Percentiles rank a stretch among this genome's conserved stretches.
Conservation (phyloP, 2,329 filamentous ascomycete species). For the Colletotrichum sp. region DNA sequence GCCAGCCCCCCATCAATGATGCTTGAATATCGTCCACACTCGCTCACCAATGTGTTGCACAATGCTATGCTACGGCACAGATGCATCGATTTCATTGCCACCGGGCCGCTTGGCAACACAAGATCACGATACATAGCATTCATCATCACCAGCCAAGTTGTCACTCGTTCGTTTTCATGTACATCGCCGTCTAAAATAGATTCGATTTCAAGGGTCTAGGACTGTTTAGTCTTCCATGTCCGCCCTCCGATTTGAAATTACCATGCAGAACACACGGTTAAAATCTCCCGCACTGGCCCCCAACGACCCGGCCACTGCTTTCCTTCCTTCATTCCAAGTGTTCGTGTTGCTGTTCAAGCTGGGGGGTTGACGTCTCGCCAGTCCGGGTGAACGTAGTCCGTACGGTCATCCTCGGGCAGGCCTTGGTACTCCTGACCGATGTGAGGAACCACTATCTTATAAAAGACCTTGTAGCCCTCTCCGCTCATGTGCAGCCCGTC, state of each 20-base stretch:
- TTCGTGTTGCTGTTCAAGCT: neutral
- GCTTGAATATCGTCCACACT: neutral
- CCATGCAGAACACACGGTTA: neutral
- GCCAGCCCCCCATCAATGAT: neutral
- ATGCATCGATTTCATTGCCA: neutral
- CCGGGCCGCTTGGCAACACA: neutral
- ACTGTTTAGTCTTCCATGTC: neutral
- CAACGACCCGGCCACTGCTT: neutral
- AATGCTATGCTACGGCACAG: neutral
- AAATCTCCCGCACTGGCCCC: neutral
- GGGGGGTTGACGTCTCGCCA: slow-evolving; percentile 41
- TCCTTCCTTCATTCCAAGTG: neutral
- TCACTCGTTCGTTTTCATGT: neutral
- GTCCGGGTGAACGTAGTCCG: slow-evolving; percentile 51
- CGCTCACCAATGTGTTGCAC: neutral
- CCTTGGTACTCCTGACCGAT: slow-evolving; percentile 49
- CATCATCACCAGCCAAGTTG: neutral
- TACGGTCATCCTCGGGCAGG: slow-evolving; percentile 37
- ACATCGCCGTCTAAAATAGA: neutral
- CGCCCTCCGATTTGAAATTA: neutral
- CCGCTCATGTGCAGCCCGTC: slow-evolving; percentile 65
- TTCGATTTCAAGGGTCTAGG: neutral
- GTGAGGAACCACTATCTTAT: slow-evolving; percentile 50
- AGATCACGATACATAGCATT: neutral
- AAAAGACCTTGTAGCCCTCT: slow-evolving; percentile 59